Conservation (phyloP, 2,329 filamentous ascomycete genomes). For the Cytospora piceae region DNA sequence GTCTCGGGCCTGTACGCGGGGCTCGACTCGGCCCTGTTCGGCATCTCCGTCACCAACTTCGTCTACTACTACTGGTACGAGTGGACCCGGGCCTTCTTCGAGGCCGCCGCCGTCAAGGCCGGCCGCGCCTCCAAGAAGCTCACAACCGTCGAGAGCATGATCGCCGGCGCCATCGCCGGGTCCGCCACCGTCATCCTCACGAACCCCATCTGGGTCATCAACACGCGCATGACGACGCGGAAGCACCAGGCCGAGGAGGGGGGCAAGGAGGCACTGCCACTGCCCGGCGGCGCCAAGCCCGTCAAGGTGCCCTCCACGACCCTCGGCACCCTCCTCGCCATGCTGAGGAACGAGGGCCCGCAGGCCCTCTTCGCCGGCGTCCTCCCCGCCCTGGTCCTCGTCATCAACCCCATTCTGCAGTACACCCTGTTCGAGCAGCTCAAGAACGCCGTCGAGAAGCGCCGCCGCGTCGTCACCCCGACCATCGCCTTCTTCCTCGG, state of each 20-base stretch:
- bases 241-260: constrained; percentile 52
- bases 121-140: constrained; percentile 79
- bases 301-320: constrained; percentile 64
- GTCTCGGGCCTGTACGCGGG: constrained; percentile 88
- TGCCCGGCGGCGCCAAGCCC: constrained; percentile 42
- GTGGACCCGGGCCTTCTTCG: constrained; percentile 89
- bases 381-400: constrained; percentile 86
- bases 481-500: constrained; percentile 88
- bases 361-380: constrained; percentile 89
- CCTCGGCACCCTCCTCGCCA: constrained; percentile 76
- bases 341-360: constrained; percentile 83
- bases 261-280: constrained; percentile 37
- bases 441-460: constrained; percentile 83
- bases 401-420: constrained; percentile 97
- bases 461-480: constrained; percentile 73
- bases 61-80: constrained; percentile 99
- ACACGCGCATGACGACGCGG: constrained; percentile 95
- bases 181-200: constrained; percentile 93
- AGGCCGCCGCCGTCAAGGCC: constrained; percentile 71
- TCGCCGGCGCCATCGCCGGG: constrained; percentile 90
- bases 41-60: constrained; percentile 98
- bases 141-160: constrained; percentile 90
- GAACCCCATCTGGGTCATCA: constrained; percentile 99
- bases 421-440: constrained; percentile 99
- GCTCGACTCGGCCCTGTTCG: constrained; percentile 91